Base-by-base conservation (phyloP, 1,284 basidiomycete genomes). In the Ceraceosorus bombacis region DNA sequence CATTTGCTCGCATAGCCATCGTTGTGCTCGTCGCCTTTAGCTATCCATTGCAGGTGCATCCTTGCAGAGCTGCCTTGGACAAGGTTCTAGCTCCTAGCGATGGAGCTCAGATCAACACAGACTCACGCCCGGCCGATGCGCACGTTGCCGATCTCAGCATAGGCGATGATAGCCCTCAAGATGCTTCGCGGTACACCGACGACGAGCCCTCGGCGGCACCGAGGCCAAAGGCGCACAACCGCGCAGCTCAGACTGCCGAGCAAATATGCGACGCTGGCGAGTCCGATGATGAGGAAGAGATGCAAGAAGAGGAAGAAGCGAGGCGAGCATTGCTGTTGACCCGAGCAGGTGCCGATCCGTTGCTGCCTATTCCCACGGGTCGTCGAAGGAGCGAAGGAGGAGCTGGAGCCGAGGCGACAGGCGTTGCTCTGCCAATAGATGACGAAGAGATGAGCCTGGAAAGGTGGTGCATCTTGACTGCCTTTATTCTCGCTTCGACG, bases 1-100 rank as follows among this genome's bases (percentile, higher is more conserved):
- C 93, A 48, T 78, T 95, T 64, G 93, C 93, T 5, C 90, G 96
- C 73, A 81, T 96, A 6, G 92, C 92, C 15, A 95, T 99, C 70
- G 89, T 92, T 48, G 81, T 90, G 51, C 83, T 96, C 39, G 92
- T 73, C 43, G 58, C 77, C 46, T 75, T 75, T 52, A 73, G 71
- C 63, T 77, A 77, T 92, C 64, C 82, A 88, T 65, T 91, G 6
- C 71, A 73, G 55, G 55, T 68, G 5, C 88, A 94, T 63, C 95
- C 95, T 0, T 96, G 92, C 76, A 83, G 95, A 55, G 89, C 88
- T 66, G 93, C 89, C 71, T 79, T 99, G 48, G 90, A 94, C 80
- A 94, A 95, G 78, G 86, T 93, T 39, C 85, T 97, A 48, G n/a
- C n/a, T n/a, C n/a, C n/a, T n/a, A n/a, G n/a, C n/a, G n/a, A n/a